Conservation (phyloP, 257 asterid species). For the Echium plantagineum region DNA sequence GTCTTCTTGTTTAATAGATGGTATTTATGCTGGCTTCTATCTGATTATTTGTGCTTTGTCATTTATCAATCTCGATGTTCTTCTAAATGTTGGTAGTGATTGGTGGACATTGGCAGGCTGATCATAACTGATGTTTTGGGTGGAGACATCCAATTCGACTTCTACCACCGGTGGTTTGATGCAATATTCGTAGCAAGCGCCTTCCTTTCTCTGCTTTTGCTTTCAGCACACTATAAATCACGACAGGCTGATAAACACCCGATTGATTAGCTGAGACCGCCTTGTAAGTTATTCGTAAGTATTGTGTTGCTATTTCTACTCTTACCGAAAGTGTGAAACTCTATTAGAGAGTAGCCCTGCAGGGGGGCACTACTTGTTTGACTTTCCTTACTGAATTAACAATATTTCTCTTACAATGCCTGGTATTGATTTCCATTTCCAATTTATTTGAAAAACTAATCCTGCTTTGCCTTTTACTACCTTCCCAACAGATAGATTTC, state of each 20-base stretch:
- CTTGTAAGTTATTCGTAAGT: constrained; percentile 3
- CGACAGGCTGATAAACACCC: constrained; percentile 95
- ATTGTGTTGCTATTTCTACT: background rate
- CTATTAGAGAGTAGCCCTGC: too few species aligned
- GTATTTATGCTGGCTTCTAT: too few species aligned
- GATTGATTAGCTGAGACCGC: constrained; percentile 39
- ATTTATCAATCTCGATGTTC: too few species aligned
- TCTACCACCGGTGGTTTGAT: constrained; percentile 96
- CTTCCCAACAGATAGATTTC: background rate
- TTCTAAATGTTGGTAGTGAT: background rate
- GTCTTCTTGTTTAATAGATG: too few species aligned
- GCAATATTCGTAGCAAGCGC: constrained; percentile 95
- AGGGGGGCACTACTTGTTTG: too few species aligned
- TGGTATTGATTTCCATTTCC: too few species aligned
- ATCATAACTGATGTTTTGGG: constrained; percentile 92
- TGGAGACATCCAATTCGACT: constrained; percentile 90
- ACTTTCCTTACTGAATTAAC: too few species aligned
- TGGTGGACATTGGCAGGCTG: constrained; percentile 38
- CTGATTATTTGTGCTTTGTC: too few species aligned
- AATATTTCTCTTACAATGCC: too few species aligned
- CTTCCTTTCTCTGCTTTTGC: constrained; percentile 76
- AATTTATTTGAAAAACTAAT: too few species aligned
- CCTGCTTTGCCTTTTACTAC: background rate
- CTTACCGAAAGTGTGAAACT: too few species aligned
- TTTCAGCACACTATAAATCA: constrained; percentile 91